phyloP scores from a whole-genome alignment of 2,329 filamentous ascomycete species.

The Exophiala aquamarina region DNA sequence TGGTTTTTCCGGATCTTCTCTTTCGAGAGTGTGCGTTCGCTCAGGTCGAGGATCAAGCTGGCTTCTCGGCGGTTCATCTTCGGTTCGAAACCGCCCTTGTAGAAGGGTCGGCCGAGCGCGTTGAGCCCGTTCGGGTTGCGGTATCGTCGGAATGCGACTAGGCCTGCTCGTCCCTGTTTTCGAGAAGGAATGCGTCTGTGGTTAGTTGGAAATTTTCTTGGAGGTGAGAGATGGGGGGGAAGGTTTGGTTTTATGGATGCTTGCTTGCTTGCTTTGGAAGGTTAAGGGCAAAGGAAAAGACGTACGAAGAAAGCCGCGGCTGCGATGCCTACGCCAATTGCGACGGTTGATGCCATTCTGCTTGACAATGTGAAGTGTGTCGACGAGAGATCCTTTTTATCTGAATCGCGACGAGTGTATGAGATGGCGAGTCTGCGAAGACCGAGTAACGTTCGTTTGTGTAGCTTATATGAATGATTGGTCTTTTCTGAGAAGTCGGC shows the following conservation, averaged over 20 bases:
- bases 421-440: too few species aligned
- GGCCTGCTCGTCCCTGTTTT: conserved; percentile 79
- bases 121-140: conserved; percentile 65
- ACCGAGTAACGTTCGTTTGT: too few species aligned
- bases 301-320: conserved; percentile 76
- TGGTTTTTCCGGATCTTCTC: conserved; percentile 96
- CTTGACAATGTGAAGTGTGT: too few species aligned
- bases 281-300: conserved; percentile 24
- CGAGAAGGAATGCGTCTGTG: neutral
- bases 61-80: conserved; percentile 94
- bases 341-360: conserved; percentile 44
- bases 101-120: conserved; percentile 85
- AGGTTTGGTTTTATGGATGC: too few species aligned
- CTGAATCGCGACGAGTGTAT: too few species aligned
- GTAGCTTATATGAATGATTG: too few species aligned
- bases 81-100: conserved; percentile 97
- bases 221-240: too few species aligned
- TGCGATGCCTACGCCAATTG: conserved; percentile 47
- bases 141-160: conserved; percentile 83
- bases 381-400: too few species aligned
- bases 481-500: too few species aligned
- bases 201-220: too few species aligned
- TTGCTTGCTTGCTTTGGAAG: too few species aligned
- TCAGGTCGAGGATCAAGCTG: conserved; percentile 85
- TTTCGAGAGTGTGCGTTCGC: conserved; percentile 83